Evolutionary conservation across 176 grass and related monocot genomes (phyloP).

Genomic region (Ensete ventricosum): DNA sequence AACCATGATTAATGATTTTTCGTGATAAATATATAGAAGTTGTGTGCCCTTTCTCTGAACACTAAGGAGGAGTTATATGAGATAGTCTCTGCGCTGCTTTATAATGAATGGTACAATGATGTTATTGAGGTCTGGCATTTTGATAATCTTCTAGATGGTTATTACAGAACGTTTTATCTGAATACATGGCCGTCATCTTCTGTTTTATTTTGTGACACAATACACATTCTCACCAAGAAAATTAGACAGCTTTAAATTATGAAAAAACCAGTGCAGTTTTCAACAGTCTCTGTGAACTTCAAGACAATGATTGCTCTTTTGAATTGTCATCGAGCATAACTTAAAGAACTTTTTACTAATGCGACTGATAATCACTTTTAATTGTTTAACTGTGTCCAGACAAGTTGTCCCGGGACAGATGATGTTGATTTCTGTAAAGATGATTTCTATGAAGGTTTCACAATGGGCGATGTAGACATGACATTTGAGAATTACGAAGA

Average conservation of each 20-base stretch:
- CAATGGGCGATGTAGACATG: conserved; percentile 66
- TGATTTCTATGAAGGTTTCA: conserved; percentile 64
- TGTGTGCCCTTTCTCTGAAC: not conserved
- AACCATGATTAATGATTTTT: not conserved
- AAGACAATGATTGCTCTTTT: not conserved
- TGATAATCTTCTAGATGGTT: not conserved
- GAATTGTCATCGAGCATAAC: not conserved
- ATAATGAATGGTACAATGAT: not conserved
- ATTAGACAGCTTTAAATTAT: not conserved
- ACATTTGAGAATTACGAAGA: conserved; percentile 95
- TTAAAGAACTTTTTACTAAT: not conserved
- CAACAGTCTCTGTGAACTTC: not conserved
- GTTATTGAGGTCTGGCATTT: not conserved
- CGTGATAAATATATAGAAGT: not conserved
- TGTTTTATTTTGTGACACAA: not conserved
- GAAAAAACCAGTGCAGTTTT: not conserved
- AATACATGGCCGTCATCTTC: not conserved
- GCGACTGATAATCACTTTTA: no score
- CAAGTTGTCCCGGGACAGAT: conserved; percentile 32
- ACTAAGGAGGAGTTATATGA: not conserved
- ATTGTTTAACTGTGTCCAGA: conserved; percentile 30
- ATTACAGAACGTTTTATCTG: not conserved
- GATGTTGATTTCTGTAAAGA: conserved; percentile 62
- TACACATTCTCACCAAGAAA: not conserved
- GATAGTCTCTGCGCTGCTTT: no score